Conservation (phyloP, 2,329 filamentous ascomycete species). For the Talaromyces sp. region DNA sequence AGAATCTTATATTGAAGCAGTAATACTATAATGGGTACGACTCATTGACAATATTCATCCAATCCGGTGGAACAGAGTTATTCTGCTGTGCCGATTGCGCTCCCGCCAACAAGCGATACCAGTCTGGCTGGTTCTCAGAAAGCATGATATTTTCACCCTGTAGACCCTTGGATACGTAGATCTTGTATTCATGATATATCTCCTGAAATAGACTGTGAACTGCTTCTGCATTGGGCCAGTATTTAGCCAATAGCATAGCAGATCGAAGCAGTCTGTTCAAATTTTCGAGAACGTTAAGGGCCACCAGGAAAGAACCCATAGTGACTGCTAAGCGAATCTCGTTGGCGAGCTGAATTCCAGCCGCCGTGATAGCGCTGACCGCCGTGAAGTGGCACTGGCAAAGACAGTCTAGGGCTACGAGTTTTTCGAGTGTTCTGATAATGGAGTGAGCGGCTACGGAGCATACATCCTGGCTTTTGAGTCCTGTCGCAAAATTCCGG, state of each 20-base stretch:
- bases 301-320: not conserved
- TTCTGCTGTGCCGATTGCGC: not conserved
- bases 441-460: constrained; percentile 10
- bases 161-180: not conserved
- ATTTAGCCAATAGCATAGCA: not conserved
- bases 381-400: constrained; percentile 7
- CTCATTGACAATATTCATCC: not conserved
- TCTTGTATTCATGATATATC: not conserved
- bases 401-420: not conserved
- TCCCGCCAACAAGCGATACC: constrained; percentile 1
- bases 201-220: not conserved
- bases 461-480: constrained; percentile 1
- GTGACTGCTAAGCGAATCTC: not conserved
- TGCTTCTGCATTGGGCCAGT: constrained; percentile 7
- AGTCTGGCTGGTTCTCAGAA: not conserved
- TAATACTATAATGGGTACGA: not conserved
- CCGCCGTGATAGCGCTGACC: constrained; percentile 3
- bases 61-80: not conserved
- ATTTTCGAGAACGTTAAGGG: not conserved
- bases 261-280: constrained; percentile 2
- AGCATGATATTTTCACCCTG: not conserved
- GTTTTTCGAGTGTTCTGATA: not conserved
- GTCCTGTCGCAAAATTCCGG: not conserved
- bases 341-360: constrained; percentile 9
- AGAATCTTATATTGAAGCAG: not conserved